A percentile compares a stretch with the other conserved stretches of the same genome.
phyloP scores from a whole-genome alignment of 228 moss, liverwort and hornwort species.

The Sphagnum fallax region DNA sequence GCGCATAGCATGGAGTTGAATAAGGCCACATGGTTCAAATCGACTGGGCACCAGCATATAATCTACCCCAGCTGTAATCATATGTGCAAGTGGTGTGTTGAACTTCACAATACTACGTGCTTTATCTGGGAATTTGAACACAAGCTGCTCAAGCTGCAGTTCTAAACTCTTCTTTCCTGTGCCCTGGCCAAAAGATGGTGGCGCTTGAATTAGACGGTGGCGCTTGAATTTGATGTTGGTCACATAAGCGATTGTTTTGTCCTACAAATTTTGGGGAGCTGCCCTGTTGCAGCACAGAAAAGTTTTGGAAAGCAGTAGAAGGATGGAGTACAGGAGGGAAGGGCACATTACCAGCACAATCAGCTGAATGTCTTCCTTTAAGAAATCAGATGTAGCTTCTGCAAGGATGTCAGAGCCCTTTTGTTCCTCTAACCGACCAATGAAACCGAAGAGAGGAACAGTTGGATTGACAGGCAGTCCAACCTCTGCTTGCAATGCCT shows the following conservation, averaged over 20 bases:
- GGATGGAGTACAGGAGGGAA: neutral
- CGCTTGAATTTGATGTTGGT: too few relatives aligned
- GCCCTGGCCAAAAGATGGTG: constrained; percentile 13
- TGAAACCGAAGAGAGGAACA: constrained; percentile 75
- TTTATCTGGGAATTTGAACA: constrained; percentile 25
- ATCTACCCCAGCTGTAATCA: constrained; percentile 43
- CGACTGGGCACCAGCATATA: constrained; percentile 39
- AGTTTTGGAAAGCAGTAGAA: too few relatives aligned
- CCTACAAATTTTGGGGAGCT: too few relatives aligned
- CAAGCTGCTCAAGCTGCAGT: constrained; percentile 25
- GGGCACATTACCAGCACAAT: constrained; percentile 51
- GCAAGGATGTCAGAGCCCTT: constrained; percentile 86
- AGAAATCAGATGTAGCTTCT: constrained; percentile 59
- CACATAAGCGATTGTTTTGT: too few relatives aligned
- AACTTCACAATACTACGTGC: constrained; percentile 33
- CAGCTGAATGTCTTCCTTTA: constrained; percentile 61
- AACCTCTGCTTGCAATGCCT: constrained; percentile 79
- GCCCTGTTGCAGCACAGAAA: too few relatives aligned
- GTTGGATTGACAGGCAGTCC: constrained; percentile 58
- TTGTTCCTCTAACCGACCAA: constrained; percentile 84
- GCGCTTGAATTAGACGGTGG: neutral
- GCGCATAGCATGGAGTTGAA: constrained; percentile 53
- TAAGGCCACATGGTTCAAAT: constrained; percentile 49
- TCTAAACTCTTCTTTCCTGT: constrained; percentile 40
- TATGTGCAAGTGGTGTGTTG: constrained; percentile 33